Conservation (phyloP, 805 yeast species). For the Nakazawaea laoshanensis region DNA sequence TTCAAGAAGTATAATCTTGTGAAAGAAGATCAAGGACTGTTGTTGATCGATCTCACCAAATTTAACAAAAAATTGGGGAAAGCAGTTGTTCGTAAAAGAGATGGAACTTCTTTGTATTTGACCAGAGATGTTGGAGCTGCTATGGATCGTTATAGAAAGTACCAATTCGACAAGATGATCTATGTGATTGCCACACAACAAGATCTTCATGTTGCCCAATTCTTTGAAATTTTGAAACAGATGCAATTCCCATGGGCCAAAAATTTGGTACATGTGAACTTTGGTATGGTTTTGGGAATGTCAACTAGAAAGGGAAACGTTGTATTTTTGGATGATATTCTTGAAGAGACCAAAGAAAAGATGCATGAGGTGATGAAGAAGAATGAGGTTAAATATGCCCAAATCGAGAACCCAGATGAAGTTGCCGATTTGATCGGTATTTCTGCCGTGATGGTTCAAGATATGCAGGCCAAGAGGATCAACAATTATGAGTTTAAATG, state of each 20-base stretch:
- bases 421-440: conserved; percentile 95
- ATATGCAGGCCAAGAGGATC: conserved; percentile 95
- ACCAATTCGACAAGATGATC: conserved; percentile 89
- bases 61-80: conserved; percentile 90
- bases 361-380: conserved; percentile 96
- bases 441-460: conserved; percentile 98
- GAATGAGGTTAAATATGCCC: conserved; percentile 85
- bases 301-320: conserved; percentile 97
- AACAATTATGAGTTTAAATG: conserved; percentile 95
- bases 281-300: conserved; percentile 99
- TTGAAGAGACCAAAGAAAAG: conserved; percentile 86
- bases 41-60: conserved; percentile 74
- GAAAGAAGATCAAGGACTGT: conserved; percentile 86
- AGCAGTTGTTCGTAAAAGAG: conserved; percentile 85
- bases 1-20: conserved; percentile 65
- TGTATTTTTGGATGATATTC: conserved; percentile 89
- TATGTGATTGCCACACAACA: conserved; percentile 96
- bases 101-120: conserved; percentile 88
- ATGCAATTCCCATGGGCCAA: conserved; percentile 87
- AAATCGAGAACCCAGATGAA: conserved; percentile 87
- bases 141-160: conserved; percentile 74
- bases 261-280: conserved; percentile 74
- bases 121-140: conserved; percentile 98
- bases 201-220: conserved; percentile 89
- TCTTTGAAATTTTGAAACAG: conserved; percentile 86